These are phyloP conservation scores for Suillus paluster DNA, from an alignment of 768 basidiomycete genomes.

Conservation along the genomic window DNA sequence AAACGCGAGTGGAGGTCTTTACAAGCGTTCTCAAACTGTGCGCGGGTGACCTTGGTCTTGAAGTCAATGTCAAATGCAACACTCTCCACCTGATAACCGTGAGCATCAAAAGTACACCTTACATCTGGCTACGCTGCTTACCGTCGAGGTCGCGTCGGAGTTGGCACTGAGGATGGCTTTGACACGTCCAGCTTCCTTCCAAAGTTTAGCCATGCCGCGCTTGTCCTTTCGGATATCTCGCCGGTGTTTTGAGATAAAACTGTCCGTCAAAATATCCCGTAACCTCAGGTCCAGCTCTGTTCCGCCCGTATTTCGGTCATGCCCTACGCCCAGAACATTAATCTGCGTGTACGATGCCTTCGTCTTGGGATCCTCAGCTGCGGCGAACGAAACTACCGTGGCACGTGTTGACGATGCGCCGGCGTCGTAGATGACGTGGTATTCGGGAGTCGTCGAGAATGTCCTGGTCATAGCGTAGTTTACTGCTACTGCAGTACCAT, in stretches of 20 bases:
- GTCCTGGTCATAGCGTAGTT: constrained; percentile 98
- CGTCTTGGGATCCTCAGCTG: constrained; percentile 51
- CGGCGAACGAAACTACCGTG: constrained; percentile 71
- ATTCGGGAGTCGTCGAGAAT: constrained; percentile 72
- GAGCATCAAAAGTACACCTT: constrained; percentile 12
- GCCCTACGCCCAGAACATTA: constrained; percentile 80
- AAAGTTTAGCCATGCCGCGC: constrained; percentile 88
- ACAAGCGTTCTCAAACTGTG: constrained; percentile 78
- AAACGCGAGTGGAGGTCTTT: constrained; percentile 66
- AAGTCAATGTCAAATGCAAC: constrained; percentile 92
- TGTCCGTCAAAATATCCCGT: constrained; percentile 76
- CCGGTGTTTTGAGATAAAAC: constrained; percentile 75
- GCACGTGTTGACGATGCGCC: constrained; percentile 85
- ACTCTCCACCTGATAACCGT: constrained; percentile 73
- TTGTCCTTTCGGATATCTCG: constrained; percentile 73
- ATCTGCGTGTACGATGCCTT: constrained; percentile 67
- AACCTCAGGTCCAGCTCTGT: constrained; percentile 84
- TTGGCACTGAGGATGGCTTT: constrained; percentile 96
- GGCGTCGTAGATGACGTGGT: constrained; percentile 93
- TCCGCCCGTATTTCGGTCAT: constrained; percentile 76
- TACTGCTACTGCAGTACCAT: constrained; percentile 93
- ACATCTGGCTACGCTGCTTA: constrained; percentile 39
- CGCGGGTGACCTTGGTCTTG: constrained; percentile 73
- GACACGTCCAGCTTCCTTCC: constrained; percentile 91
- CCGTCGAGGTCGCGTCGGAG: constrained; percentile 71